phyloP scores from a whole-genome alignment of 768 basidiomycete genomes.

The Podaxis mareebaensis region DNA sequence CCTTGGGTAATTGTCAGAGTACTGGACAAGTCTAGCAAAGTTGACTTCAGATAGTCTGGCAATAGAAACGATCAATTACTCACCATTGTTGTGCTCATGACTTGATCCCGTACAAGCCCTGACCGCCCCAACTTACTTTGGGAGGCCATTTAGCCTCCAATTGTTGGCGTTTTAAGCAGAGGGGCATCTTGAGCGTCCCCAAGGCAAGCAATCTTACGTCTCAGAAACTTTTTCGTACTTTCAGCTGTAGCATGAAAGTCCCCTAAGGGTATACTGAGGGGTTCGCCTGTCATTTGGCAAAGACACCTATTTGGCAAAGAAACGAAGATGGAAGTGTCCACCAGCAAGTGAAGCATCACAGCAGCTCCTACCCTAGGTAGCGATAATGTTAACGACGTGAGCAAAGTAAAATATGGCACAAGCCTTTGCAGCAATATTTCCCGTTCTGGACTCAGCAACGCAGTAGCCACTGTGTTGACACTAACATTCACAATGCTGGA shows the following conservation, averaged over 20 bases:
- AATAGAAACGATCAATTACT: no score
- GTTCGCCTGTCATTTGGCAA: conserved; percentile 79
- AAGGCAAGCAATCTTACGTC: not conserved
- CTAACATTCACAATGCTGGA: conserved; percentile 57
- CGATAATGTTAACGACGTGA: not conserved
- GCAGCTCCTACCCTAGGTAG: conserved; percentile 68
- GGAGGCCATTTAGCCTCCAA: not conserved
- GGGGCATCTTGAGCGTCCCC: not conserved
- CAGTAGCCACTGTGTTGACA: conserved; percentile 75
- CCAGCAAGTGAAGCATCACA: conserved; percentile 76
- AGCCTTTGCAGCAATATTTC: conserved; percentile 61
- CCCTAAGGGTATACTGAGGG: conserved; percentile 45
- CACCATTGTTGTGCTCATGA: not conserved
- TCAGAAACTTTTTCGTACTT: conserved; percentile 4
- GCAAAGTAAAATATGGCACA: conserved; percentile 12
- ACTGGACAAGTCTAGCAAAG: no score
- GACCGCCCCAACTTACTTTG: not conserved
- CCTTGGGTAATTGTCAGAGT: no score
- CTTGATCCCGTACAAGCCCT: not conserved
- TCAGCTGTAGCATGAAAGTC: conserved; percentile 20
- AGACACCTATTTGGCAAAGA: conserved; percentile 81
- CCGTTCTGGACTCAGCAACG: conserved; percentile 69
- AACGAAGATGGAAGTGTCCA: conserved; percentile 72
- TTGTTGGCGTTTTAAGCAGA: conserved; percentile 14
- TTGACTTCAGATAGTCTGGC: no score